phyloP scores from a whole-genome alignment of 306 rosid species.

The Gillenia trifoliata region DNA sequence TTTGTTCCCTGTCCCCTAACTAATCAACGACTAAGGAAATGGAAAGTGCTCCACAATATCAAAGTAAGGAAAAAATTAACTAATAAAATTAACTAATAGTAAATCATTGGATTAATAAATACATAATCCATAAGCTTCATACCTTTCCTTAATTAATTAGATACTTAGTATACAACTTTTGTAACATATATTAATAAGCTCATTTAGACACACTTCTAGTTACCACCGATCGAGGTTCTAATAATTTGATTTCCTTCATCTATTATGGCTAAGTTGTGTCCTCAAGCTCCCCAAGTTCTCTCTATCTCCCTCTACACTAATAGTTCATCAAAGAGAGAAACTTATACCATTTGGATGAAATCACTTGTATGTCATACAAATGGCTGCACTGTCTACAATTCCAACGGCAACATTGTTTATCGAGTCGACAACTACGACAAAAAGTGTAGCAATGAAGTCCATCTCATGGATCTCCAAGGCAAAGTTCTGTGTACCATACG shows the following conservation, averaged over 20 bases:
- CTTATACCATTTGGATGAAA: conserved; percentile 86
- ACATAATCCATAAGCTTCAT: background rate
- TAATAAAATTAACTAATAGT: background rate
- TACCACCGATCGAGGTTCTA: background rate
- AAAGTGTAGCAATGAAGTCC: conserved; percentile 62
- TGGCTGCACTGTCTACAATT: conserved; percentile 80
- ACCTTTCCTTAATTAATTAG: background rate
- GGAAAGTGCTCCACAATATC: background rate
- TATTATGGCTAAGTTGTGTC: conserved; percentile 31
- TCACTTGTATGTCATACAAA: conserved; percentile 71
- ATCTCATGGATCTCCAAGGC: conserved; percentile 82
- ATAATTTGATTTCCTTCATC: background rate
- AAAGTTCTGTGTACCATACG: conserved; percentile 50
- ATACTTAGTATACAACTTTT: background rate
- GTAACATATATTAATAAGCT: background rate
- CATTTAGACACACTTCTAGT: background rate
- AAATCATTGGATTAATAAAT: background rate
- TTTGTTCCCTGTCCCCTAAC: background rate
- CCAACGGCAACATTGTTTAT: conserved; percentile 61
- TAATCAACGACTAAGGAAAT: background rate
- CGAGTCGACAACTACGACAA: conserved; percentile 78
- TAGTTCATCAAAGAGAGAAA: conserved; percentile 35
- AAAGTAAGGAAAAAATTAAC: background rate
- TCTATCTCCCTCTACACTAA: background rate
- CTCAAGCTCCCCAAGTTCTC: conserved; percentile 15